Evolutionary conservation across 2,329 filamentous ascomycete species (phyloP).

Genomic region (Thyridium curvatum): DNA sequence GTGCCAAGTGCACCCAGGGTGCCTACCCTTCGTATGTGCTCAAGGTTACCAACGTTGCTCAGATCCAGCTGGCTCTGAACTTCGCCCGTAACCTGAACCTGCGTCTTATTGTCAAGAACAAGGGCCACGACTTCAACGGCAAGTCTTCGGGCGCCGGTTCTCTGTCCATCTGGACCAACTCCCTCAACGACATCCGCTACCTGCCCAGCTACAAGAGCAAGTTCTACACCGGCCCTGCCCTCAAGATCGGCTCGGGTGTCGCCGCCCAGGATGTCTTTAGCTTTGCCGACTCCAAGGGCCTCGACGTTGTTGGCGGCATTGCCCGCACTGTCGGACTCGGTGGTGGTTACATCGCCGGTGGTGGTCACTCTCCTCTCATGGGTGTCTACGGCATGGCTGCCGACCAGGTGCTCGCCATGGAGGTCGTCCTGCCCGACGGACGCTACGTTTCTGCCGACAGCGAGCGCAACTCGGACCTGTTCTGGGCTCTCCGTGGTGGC

Average conservation of each 20-base stretch:
- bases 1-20: constrained; percentile 26
- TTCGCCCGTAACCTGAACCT: constrained; percentile 39
- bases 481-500: constrained; percentile 48
- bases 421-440: constrained; percentile 41
- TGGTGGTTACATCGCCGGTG: constrained; percentile 22
- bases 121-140: constrained; percentile 43
- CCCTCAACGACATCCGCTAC: constrained; percentile 14
- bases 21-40: constrained; percentile 36
- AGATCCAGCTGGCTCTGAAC: constrained; percentile 40
- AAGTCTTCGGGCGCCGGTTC: constrained; percentile 29
- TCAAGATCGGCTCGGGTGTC: constrained; percentile 43
- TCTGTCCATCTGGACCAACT: constrained; percentile 26
- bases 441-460: constrained; percentile 32
- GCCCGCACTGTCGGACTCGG: constrained; percentile 24
- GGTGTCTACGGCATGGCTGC: constrained; percentile 29
- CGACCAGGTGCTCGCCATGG: constrained; percentile 43
- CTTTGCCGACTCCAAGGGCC: constrained; percentile 28
- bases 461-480: constrained; percentile 40
- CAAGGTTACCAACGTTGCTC: constrained; percentile 30
- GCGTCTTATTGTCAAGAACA: constrained; percentile 44
- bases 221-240: constrained; percentile 35
- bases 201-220: constrained; percentile 7
- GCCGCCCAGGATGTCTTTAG: constrained; percentile 33
- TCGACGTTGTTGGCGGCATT: constrained; percentile 41
- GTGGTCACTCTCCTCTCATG: constrained; percentile 37